phyloP scores from a whole-genome alignment of 495 filamentous ascomycete species.

The Xylaria sp. region DNA sequence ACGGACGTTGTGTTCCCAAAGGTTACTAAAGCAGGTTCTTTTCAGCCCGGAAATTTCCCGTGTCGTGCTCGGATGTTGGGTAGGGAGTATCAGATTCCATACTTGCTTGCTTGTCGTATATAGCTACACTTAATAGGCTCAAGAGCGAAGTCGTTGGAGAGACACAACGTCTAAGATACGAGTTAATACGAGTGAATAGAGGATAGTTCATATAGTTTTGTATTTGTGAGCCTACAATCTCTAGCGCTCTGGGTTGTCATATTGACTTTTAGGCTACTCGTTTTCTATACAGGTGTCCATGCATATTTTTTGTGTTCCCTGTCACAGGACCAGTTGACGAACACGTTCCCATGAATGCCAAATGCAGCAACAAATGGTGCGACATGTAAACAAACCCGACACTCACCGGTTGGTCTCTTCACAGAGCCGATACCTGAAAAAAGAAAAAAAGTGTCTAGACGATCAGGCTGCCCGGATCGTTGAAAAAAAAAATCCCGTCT shows the following conservation, averaged over 20 bases:
- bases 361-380: slow-evolving; percentile 8
- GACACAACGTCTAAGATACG: slow-evolving; percentile 23
- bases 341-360: background rate
- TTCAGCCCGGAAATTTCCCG: slow-evolving; percentile 1
- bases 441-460: background rate
- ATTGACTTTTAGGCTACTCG: slow-evolving; percentile 1
- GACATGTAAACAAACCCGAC: slow-evolving; percentile 4
- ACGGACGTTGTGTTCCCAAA: background rate
- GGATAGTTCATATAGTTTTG: slow-evolving; percentile 5
- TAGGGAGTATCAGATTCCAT: background rate
- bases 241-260: background rate
- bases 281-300: slow-evolving; percentile 29
- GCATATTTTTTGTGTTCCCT: slow-evolving; percentile 35
- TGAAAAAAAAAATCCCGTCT: background rate
- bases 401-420: background rate
- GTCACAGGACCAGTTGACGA: slow-evolving; percentile 18
- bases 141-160: background rate
- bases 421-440: background rate
- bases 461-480: background rate
- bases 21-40: background rate
- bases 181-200: background rate
- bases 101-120: background rate
- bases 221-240: background rate
- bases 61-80: background rate
- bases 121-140: background rate